These are phyloP conservation scores for Umbelopsis ramanniana DNA, from an alignment of 192 early-diverging fungal genomes.

Conservation along the genomic window DNA sequence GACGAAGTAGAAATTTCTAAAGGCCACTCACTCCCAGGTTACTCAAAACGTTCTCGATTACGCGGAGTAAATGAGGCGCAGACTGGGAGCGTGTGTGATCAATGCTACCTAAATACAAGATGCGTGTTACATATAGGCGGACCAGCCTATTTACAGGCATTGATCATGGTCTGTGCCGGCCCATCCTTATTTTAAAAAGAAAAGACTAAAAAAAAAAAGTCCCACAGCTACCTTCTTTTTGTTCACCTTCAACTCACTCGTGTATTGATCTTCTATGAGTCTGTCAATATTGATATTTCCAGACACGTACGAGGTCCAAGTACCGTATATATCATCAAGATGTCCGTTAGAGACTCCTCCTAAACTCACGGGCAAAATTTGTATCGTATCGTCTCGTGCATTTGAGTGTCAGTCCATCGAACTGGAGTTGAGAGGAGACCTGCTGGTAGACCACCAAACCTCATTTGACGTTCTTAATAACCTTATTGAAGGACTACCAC, in stretches of 20 bases:
- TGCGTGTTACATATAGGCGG: neutral
- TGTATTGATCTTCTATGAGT: neutral
- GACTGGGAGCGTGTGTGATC: neutral
- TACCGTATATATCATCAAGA: neutral
- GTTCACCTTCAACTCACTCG: neutral
- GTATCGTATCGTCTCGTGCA: constrained; percentile 3
- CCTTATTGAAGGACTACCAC: constrained; percentile 6
- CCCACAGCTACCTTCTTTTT: neutral
- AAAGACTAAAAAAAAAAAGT: too few relatives aligned
- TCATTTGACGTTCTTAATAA: constrained; percentile 19
- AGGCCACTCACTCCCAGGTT: neutral
- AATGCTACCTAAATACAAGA: constrained; percentile 10
- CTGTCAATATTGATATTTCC: constrained; percentile 10
- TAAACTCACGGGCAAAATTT: neutral
- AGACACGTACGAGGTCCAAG: neutral
- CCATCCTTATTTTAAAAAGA: neutral
- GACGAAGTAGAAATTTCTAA: neutral
- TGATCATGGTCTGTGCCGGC: constrained; percentile 6
- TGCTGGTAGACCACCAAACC: constrained; percentile 3
- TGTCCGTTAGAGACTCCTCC: neutral
- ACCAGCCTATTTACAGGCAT: neutral
- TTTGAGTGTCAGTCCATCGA: constrained; percentile 9
- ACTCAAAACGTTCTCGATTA: neutral
- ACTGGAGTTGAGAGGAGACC: constrained; percentile 1
- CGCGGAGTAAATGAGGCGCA: neutral